A percentile compares a stretch with the other conserved stretches of the same genome.
Conservation (phyloP, 345 rosid species). For the Abelmoschus esculentus region DNA sequence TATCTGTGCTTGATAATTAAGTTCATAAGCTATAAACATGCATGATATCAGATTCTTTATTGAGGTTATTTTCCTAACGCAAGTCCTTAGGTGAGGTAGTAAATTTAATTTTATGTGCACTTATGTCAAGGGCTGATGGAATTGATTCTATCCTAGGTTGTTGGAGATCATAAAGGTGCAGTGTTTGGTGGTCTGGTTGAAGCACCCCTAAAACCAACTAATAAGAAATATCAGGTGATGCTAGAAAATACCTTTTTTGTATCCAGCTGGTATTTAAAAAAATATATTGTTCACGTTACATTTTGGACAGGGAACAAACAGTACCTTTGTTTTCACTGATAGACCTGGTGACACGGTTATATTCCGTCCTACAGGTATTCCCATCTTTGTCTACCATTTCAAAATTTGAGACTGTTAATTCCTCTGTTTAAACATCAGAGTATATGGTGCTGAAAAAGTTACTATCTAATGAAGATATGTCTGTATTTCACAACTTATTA, state of each 20-base stretch:
- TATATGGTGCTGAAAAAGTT: neutral
- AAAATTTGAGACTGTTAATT: neutral
- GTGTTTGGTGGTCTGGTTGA: conserved; percentile 96
- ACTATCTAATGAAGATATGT: neutral
- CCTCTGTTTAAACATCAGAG: neutral
- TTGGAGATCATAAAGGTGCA: conserved; percentile 85
- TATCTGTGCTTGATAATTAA: neutral
- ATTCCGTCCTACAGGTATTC: conserved; percentile 77
- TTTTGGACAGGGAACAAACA: conserved; percentile 70
- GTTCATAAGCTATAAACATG: neutral
- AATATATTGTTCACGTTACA: conserved; percentile 12
- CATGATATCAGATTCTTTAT: neutral
- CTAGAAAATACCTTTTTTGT: conserved; percentile 2
- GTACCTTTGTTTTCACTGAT: conserved; percentile 81
- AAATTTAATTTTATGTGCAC: neutral
- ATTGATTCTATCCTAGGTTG: conserved; percentile 43
- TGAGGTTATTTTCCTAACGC: neutral
- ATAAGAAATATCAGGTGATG: conserved; percentile 76
- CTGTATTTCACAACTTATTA: neutral
- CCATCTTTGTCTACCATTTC: neutral
- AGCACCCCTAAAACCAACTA: conserved; percentile 77
- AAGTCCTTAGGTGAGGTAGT: neutral
- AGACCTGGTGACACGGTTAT: conserved; percentile 55
- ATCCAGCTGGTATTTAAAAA: neutral
- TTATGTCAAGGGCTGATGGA: neutral